phyloP scores from a whole-genome alignment of 495 filamentous ascomycete species.

The Evansstolkia leycettana region DNA sequence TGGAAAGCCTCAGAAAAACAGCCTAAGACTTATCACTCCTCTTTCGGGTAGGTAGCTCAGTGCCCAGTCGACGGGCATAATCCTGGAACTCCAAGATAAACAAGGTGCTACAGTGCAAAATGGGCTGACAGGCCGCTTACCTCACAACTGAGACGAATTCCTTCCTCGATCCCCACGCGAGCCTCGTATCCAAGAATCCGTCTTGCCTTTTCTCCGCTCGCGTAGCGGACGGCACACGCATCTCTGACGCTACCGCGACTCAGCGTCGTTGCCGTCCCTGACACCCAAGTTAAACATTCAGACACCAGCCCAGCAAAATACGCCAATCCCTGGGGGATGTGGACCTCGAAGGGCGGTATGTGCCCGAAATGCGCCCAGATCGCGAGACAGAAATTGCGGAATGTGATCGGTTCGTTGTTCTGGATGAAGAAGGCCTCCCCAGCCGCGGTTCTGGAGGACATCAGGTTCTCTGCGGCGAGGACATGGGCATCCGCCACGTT shows the following conservation, averaged over 20 bases:
- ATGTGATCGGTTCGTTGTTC: slow-evolving; percentile 49
- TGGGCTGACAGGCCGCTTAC: slow-evolving; percentile 13
- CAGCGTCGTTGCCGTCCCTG: slow-evolving; percentile 34
- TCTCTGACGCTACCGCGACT: slow-evolving; percentile 46
- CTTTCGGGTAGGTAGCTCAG: slow-evolving; percentile 10
- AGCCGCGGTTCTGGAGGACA: slow-evolving; percentile 40
- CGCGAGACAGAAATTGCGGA: slow-evolving; percentile 46
- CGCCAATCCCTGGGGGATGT: slow-evolving; percentile 39
- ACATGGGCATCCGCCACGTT: slow-evolving; percentile 53
- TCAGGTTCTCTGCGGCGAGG: slow-evolving; percentile 46
- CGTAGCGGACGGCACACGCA: slow-evolving; percentile 40
- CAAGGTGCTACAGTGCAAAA: slow-evolving; percentile 1
- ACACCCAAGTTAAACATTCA: slow-evolving; percentile 41
- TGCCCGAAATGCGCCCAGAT: slow-evolving; percentile 51
- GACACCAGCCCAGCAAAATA: slow-evolving; percentile 33
- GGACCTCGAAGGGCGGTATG: slow-evolving; percentile 35
- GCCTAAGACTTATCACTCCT: slow-evolving; percentile 1
- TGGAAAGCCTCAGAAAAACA: too few species aligned
- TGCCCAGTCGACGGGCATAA: slow-evolving; percentile 25
- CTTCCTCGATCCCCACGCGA: slow-evolving; percentile 42
- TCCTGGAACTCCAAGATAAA: slow-evolving; percentile 14
- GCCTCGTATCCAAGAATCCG: slow-evolving; percentile 46
- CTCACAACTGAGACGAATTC: slow-evolving; percentile 37
- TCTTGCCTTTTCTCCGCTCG: slow-evolving; percentile 44
- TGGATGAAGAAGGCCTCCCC: slow-evolving; percentile 53